Conservation (phyloP, 768 basidiomycete genomes). For the Coprinopsis sp. region DNA sequence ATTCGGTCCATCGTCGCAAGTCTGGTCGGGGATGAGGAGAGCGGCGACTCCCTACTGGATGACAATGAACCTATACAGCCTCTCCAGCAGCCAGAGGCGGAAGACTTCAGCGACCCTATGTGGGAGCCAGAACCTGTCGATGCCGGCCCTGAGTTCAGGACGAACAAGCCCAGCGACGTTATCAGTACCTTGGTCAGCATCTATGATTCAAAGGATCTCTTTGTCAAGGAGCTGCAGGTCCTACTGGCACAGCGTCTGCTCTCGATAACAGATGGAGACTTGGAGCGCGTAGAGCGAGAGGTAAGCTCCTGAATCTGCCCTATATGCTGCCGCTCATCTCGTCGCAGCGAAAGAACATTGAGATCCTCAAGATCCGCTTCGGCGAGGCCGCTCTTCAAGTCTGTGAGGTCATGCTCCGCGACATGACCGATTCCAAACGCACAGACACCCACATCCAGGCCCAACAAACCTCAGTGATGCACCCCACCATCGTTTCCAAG, state of each 20-base stretch:
- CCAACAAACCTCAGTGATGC: constrained; percentile 60
- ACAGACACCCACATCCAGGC: constrained; percentile 86
- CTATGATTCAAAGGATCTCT: constrained; percentile 94
- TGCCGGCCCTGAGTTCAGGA: constrained; percentile 92
- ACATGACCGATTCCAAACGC: constrained; percentile 91
- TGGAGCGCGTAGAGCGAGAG: constrained; percentile 73
- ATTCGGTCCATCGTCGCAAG: constrained; percentile 91
- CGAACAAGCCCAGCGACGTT: constrained; percentile 88
- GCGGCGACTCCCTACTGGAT: constrained; percentile 76
- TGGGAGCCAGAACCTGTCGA: constrained; percentile 98
- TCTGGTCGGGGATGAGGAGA: constrained; percentile 81
- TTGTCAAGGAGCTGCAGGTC: constrained; percentile 92
- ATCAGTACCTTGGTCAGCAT: constrained; percentile 96
- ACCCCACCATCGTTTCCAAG: constrained; percentile 87
- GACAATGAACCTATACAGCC: constrained; percentile 79
- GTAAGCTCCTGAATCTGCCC: constrained; percentile 23
- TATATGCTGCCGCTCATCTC: constrained; percentile 3
- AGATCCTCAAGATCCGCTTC: constrained; percentile 92
- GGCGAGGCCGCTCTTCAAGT: constrained; percentile 90
- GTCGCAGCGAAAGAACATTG: constrained; percentile 79
- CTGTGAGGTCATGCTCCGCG: constrained; percentile 97
- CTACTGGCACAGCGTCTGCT: constrained; percentile 85
- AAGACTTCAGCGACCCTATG: constrained; percentile 86
- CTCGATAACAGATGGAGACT: constrained; percentile 72
- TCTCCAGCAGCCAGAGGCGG: constrained; percentile 67